Percentiles rank a stretch among this genome's conserved stretches.
Conservation (phyloP, 257 asterid genomes). For the Ehretia macrophylla region DNA sequence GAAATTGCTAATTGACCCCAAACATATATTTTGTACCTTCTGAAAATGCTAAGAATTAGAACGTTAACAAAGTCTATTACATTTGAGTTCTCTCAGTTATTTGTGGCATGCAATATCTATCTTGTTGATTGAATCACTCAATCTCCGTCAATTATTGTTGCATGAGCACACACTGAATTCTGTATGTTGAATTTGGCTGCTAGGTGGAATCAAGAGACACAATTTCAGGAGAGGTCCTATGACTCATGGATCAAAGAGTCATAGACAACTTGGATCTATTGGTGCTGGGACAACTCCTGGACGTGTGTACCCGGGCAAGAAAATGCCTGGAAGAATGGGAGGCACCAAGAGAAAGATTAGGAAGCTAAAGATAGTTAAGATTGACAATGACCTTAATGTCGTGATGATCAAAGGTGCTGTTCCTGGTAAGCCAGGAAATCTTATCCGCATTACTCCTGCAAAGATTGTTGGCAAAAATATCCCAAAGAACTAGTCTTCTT, state of each 20-base stretch:
- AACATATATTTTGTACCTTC: too few species aligned
- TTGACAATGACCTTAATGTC: conserved; percentile 69
- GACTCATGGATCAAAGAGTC: conserved; percentile 98
- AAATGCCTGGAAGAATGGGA: conserved; percentile 99
- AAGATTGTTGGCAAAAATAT: conserved; percentile 89
- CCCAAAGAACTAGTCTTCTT: conserved; percentile 47
- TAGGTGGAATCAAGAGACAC: conserved; percentile 96
- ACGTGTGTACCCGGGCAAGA: conserved; percentile 85
- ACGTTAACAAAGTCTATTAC: too few species aligned
- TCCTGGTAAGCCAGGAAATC: conserved; percentile 98
- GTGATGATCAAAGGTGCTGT: conserved; percentile 90
- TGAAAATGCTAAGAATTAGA: too few species aligned
- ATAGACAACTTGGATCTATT: conserved; percentile 82
- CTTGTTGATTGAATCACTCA: too few species aligned
- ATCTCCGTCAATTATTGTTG: too few species aligned
- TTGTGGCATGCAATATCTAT: too few species aligned
- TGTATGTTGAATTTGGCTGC: conserved; percentile 11
- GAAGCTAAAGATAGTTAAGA: conserved; percentile 78
- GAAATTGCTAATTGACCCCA: too few species aligned
- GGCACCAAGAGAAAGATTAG: conserved; percentile 79
- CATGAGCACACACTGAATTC: not conserved
- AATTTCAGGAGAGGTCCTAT: conserved; percentile 89
- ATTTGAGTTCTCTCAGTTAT: too few species aligned
- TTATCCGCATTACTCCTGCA: conserved; percentile 89
- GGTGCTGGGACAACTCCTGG: conserved; percentile 99